These are phyloP conservation scores for Austropuccinia psidii DNA, from an alignment of 1,284 basidiomycete species.

Conservation along the genomic window DNA sequence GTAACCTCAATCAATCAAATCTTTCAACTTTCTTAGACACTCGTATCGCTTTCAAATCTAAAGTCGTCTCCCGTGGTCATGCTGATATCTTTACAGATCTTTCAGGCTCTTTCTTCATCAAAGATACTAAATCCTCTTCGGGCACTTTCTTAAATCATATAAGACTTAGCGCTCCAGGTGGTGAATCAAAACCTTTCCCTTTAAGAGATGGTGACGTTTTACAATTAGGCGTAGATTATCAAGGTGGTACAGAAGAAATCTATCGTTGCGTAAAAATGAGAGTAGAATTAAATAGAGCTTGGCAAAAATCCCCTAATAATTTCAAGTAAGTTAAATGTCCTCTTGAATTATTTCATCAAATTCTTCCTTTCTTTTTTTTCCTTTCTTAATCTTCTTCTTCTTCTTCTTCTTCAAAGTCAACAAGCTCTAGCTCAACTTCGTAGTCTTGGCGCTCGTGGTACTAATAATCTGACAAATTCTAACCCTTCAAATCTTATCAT, in stretches of 20 bases:
- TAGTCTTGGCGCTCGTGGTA: not conserved
- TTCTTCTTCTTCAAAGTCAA: conserved; percentile 7
- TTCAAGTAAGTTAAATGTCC: conserved; percentile 69
- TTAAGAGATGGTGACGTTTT: conserved; percentile 91
- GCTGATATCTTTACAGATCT: conserved; percentile 81
- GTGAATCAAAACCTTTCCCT: conserved; percentile 67
- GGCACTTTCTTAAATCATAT: conserved; percentile 97
- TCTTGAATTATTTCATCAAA: not conserved
- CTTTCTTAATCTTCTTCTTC: not conserved
- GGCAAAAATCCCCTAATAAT: conserved; percentile 77
- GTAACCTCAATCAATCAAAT: conserved; percentile 57
- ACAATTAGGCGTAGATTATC: conserved; percentile 95
- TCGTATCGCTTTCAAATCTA: conserved; percentile 78
- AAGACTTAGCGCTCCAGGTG: conserved; percentile 71
- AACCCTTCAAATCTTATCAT: not conserved
- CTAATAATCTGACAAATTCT: not conserved
- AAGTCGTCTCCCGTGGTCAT: conserved; percentile 88
- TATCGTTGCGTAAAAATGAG: conserved; percentile 97
- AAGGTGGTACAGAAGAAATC: conserved; percentile 93
- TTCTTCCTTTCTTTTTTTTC: not conserved
- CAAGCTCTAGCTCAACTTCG: conserved; percentile 30
- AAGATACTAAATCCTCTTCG: conserved; percentile 79
- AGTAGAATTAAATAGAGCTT: conserved; percentile 70
- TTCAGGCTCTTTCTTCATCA: conserved; percentile 64
- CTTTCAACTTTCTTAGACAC: conserved; percentile 57